A percentile compares a stretch with the other conserved stretches of the same genome.
These are phyloP conservation scores for Fusarium penzigii DNA, from an alignment of 2,329 filamentous ascomycete genomes.

Conservation along the genomic window DNA sequence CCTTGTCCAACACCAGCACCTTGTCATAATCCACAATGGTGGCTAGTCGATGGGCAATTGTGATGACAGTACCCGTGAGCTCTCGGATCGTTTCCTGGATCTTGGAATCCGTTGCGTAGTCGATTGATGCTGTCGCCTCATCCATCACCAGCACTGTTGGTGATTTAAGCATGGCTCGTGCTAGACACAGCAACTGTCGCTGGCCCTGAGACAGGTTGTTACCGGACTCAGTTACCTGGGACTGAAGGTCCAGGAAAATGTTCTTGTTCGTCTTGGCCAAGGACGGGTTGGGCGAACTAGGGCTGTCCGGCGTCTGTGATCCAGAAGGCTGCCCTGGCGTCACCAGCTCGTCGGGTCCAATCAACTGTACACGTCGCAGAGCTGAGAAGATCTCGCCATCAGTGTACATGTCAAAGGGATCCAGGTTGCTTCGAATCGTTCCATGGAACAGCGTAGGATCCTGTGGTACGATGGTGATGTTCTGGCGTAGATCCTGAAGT, in stretches of 20 bases:
- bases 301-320: slow-evolving; percentile 22
- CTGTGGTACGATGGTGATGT: slow-evolving; percentile 96
- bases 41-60: slow-evolving; percentile 91
- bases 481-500: slow-evolving; percentile 87
- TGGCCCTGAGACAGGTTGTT: slow-evolving; percentile 96
- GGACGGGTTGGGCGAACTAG: slow-evolving; percentile 28
- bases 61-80: slow-evolving; percentile 89
- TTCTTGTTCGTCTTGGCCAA: slow-evolving; percentile 79
- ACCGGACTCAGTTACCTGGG: slow-evolving; percentile 84
- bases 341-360: slow-evolving; percentile 59
- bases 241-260: slow-evolving; percentile 84
- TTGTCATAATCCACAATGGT: slow-evolving; percentile 99
- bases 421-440: slow-evolving; percentile 87
- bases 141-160: slow-evolving; percentile 98
- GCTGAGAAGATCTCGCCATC: slow-evolving; percentile 89
- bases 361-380: slow-evolving; percentile 84
- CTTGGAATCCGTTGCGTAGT: slow-evolving; percentile 92
- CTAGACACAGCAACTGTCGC: slow-evolving; percentile 89
- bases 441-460: slow-evolving; percentile 94
- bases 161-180: slow-evolving; percentile 85
- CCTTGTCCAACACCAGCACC: slow-evolving; percentile 90
- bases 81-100: slow-evolving; percentile 97
- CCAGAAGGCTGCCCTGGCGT: slow-evolving; percentile 29
- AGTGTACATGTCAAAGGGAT: slow-evolving; percentile 86
- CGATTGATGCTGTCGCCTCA: slow-evolving; percentile 95